Base-by-base conservation (phyloP, 164 flowering plant species). In the Liquidambar formosana region DNA sequence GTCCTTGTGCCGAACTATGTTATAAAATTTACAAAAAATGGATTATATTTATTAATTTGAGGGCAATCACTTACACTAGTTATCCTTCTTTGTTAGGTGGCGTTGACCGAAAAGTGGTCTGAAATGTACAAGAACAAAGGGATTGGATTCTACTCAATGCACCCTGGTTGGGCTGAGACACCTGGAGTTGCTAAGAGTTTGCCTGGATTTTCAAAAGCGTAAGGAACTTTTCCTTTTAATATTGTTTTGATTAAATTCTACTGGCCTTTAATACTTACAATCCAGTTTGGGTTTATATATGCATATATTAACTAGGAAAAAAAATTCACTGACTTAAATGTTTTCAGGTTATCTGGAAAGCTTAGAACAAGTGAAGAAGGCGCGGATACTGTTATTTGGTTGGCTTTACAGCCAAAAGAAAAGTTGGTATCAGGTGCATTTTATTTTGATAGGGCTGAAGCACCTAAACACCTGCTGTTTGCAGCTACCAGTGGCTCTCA, bases 81-180 rank as follows among this genome's bases (percentile, higher is more conserved):
- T 33, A 33, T 33, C 43, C 38, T 6, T 27, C 23, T 23, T 54
- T 75, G 12, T 69, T 77, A 94, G 99, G 97, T 94, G 23, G 95
- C 96, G 46, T 73, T 94, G 67, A 94, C 96, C 1, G 97, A 94
- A 75, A 91, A 88, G 66, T 94, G 97, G 99, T 83, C 97, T 19
- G 85, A 87, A 60, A 73, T 64, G 46, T 85, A 94, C 78, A 72
- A 80, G 54, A 75, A 79, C 70, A 91, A 76, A 79, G 97, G 97
- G 44, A 84, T 92, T 47, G 86, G 90, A 18, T 94, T 94, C 87
- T 94, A 91, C 78, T 85, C 93, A 8, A 94, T 89, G 99, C 99
- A 94, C 77, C 99, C 99, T 12, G 99, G 97, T 59, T 92, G 99
- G 97, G 92, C 96, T 44, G 96, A 86, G 74, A 94, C 97, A 49